These are phyloP conservation scores for Macrocystidia cucumis DNA, from an alignment of 1,284 basidiomycete species.

Conservation along the genomic window DNA sequence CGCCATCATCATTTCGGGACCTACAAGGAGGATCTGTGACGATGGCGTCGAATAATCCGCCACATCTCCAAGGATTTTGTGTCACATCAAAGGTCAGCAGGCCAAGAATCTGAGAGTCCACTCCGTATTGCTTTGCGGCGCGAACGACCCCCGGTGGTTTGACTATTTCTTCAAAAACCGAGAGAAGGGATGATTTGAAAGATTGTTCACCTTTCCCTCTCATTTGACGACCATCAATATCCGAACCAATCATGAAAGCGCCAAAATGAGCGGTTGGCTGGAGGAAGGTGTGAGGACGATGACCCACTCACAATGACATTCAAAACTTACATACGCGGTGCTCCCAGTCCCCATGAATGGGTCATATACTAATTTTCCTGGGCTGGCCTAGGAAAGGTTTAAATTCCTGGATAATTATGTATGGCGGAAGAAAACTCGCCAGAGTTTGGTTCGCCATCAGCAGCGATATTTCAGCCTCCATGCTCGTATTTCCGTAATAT, in stretches of 20 bases:
- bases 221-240: conserved; percentile 98
- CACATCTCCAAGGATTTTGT: conserved; percentile 81
- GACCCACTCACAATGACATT: conserved; percentile 4
- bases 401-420: conserved; percentile 1
- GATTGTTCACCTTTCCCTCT: conserved; percentile 68
- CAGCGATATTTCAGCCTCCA: conserved; percentile 94
- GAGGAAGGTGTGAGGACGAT: neutral
- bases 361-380: conserved; percentile 91
- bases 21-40: conserved; percentile 90
- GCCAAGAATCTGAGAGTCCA: conserved; percentile 72
- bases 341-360: conserved; percentile 97
- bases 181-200: neutral
- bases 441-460: conserved; percentile 95
- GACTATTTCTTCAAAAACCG: conserved; percentile 17
- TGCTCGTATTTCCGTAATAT: conserved; percentile 95
- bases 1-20: conserved; percentile 16
- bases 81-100: conserved; percentile 90
- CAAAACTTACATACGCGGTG: conserved; percentile 73
- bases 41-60: conserved; percentile 90
- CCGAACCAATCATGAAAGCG: conserved; percentile 83
- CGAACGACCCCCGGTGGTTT: conserved; percentile 67
- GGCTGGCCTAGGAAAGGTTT: conserved; percentile 50
- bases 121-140: conserved; percentile 83
- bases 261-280: conserved; percentile 86
- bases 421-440: conserved; percentile 30